Conservation (phyloP, 176 grass and related monocot genomes). For the Bolboschoenus planiculmis region DNA sequence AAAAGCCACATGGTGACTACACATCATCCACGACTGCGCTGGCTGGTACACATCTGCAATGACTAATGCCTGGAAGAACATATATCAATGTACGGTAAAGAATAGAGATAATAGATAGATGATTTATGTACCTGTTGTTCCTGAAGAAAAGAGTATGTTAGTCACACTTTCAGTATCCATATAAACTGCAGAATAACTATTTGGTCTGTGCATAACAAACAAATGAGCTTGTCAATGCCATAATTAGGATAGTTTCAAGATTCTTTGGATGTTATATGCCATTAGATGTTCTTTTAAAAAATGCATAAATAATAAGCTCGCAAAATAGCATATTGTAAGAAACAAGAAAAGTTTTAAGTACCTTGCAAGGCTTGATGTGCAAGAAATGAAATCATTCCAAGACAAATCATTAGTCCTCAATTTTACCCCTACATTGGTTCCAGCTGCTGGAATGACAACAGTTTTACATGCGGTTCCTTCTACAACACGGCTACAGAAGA, state of each 20-base stretch:
- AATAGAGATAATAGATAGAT: not conserved
- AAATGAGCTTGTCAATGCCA: not conserved
- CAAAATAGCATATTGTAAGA: not conserved
- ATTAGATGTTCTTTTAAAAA: not conserved
- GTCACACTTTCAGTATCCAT: conserved; percentile 47
- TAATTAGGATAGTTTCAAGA: not conserved
- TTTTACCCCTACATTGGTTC: conserved; percentile 44
- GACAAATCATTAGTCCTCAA: conserved; percentile 67
- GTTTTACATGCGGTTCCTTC: conserved; percentile 62
- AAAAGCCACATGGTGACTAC: not conserved
- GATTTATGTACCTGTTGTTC: conserved; percentile 73
- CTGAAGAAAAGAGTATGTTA: conserved; percentile 96
- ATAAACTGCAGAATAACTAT: conserved; percentile 58
- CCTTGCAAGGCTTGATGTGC: conserved; percentile 38
- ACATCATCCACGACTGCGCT: not conserved
- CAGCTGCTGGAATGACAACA: conserved; percentile 62
- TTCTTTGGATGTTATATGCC: not conserved
- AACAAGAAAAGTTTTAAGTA: conserved; percentile 14
- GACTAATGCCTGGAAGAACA: conserved; percentile 4
- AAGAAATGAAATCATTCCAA: conserved; percentile 75
- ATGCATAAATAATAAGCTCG: not conserved
- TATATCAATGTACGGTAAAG: not conserved
- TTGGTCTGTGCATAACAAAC: conserved; percentile 31
- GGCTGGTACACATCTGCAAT: not conserved
- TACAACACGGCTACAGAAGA: conserved; percentile 52